Base-by-base conservation (phyloP, 106 monocot genomes). In the Acanthochlamys bracteata region DNA sequence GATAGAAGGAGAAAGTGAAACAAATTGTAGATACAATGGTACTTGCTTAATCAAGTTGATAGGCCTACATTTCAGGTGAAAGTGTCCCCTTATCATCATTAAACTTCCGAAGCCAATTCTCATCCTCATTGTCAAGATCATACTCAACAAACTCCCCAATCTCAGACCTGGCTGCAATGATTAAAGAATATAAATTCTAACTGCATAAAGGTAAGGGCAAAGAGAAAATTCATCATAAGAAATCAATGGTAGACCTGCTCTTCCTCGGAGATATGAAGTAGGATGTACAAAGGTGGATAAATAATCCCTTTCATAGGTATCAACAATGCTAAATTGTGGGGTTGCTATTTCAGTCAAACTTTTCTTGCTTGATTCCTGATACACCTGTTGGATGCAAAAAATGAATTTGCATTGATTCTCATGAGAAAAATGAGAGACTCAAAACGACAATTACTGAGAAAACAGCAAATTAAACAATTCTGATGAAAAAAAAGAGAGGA, bases 81-180 rank as follows among this genome's bases (percentile, higher is more conserved):
- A 91, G 78, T 77, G 76, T 77, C 77, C 68, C 81, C 72, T 68
- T 81, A 60, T 98, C 96, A 65, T 76, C 72, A 78, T 91, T 98
- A 46, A 80, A 83, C 39, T 91, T 84, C 24, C 85, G 73, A 69
- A 98, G 85, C 96, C 96, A 98, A 51, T 85, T 85, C 53, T 91
- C 96, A 66, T 98, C 96, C 53, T 98, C 96, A 70, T 85, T 85
- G 66, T 98, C 91, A 69, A 98, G 65, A 66, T 98, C 96, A 79
- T 98, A 98, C 74, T 98, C 96, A 45, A 91, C 75, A 79, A 91
- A 98, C 54, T 91, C 96, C 71, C 96, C 80, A 76, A 98, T 63
- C 71, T 98, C 96, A 78, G 79, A 91, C 76, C 96, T 76, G 25
- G 83, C 96, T 98, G 83, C 69, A 85, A 40, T 67, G 15, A 41